Percentiles rank a stretch among this genome's conserved stretches.
Evolutionary conservation across 2,329 filamentous ascomycete species (phyloP).

Genomic region (Huntiella decipiens): DNA sequence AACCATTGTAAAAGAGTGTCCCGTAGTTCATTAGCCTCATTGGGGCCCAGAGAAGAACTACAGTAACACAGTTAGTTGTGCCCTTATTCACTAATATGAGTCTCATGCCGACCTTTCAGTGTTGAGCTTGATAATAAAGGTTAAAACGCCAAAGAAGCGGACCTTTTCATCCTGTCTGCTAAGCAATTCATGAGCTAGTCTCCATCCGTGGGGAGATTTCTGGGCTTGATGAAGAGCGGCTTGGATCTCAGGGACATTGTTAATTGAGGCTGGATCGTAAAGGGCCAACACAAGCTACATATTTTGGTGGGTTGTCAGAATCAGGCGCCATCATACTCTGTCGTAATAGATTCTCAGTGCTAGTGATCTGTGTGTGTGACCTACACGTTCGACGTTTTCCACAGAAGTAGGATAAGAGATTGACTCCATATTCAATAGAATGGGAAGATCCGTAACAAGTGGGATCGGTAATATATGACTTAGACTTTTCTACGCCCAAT

Average conservation of each 20-base stretch:
- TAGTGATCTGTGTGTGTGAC: background rate
- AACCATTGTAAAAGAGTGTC: slow-evolving; percentile 45
- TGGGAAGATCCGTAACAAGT: too few species aligned
- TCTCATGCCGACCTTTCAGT: slow-evolving; percentile 50
- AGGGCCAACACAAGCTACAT: slow-evolving; percentile 30
- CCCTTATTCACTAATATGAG: background rate
- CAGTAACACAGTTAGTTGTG: background rate
- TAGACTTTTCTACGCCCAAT: too few species aligned
- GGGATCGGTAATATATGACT: too few species aligned
- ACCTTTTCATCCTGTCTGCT: slow-evolving; percentile 51
- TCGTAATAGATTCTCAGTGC: background rate
- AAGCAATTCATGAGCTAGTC: slow-evolving; percentile 60
- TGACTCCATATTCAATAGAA: slow-evolving; percentile 6
- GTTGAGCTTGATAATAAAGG: slow-evolving; percentile 86
- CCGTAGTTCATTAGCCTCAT: slow-evolving; percentile 39
- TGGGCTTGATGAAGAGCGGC: slow-evolving; percentile 63
- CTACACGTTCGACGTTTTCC: slow-evolving; percentile 11
- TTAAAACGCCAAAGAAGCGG: slow-evolving; percentile 82
- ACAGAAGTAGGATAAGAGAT: slow-evolving; percentile 3
- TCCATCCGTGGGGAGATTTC: slow-evolving; percentile 65
- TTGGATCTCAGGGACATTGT: slow-evolving; percentile 36
- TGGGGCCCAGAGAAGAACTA: slow-evolving; percentile 32
- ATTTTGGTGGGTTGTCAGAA: background rate
- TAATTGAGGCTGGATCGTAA: slow-evolving; percentile 32
- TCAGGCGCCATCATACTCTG: background rate